Percentiles rank a stretch among this genome's conserved stretches.
Evolutionary conservation across 1,284 basidiomycete species (phyloP).

Genomic region (Ustilago crameri): DNA sequence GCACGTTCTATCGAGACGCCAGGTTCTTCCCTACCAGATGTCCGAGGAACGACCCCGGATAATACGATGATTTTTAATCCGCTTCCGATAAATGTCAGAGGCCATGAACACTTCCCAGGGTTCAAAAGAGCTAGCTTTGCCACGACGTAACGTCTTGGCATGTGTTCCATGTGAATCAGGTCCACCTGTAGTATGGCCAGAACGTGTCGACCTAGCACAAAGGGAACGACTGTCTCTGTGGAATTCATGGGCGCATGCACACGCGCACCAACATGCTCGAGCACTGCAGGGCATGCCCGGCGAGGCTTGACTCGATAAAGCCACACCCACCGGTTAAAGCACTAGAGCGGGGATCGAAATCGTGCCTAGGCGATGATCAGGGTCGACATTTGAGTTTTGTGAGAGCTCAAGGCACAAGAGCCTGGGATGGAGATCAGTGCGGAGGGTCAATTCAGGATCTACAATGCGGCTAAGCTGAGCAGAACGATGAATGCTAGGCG

Average conservation of each 20-base stretch:
- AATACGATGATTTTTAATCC: no score
- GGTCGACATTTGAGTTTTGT: not conserved
- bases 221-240: not conserved
- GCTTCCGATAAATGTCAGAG: no score
- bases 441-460: slow-evolving; percentile 26
- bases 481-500: not conserved
- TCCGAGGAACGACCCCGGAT: no score
- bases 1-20: no score
- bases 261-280: no score
- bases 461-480: slow-evolving; percentile 8
- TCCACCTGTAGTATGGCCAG: not conserved
- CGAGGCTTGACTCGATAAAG: no score
- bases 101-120: no score
- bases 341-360: not conserved
- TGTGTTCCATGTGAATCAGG: slow-evolving; percentile 3
- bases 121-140: not conserved
- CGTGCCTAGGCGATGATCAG: not conserved
- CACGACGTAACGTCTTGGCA: not conserved
- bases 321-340: not conserved
- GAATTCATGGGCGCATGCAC: no score
- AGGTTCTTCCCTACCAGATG: no score
- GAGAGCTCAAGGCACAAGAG: not conserved
- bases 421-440: not conserved
- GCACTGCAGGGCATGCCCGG: no score
- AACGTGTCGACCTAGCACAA: not conserved